phyloP scores from a whole-genome alignment of 371 early-diverging fungal species.

The Mortierella sp. region DNA sequence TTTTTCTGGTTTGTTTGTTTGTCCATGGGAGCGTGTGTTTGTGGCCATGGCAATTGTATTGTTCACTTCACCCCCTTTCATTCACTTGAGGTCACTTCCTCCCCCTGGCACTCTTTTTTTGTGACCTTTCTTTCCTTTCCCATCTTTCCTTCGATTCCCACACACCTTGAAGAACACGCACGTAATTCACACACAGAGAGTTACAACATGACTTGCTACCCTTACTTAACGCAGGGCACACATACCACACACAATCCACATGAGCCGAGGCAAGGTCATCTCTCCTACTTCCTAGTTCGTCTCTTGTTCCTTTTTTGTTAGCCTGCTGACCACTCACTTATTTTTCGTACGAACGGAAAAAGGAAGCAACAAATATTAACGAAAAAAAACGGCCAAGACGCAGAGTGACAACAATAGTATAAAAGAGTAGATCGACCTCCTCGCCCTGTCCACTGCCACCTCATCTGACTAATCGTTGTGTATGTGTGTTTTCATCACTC shows the following conservation, averaged over 20 bases:
- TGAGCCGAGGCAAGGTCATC: not conserved
- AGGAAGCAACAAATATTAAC: no score
- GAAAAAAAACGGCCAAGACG: slow-evolving; percentile 2
- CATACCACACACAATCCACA: slow-evolving; percentile 8
- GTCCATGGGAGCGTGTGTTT: not conserved
- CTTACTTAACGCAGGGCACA: not conserved
- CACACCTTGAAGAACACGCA: not conserved
- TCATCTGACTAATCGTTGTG: slow-evolving; percentile 6
- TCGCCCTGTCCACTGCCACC: not conserved
- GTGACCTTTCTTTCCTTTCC: not conserved
- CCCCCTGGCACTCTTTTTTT: not conserved
- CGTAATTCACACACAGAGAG: not conserved
- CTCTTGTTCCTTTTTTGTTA: not conserved
- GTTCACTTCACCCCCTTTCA: not conserved
- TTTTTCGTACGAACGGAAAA: not conserved
- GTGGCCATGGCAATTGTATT: not conserved
- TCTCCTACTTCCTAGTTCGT: not conserved
- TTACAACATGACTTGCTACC: not conserved
- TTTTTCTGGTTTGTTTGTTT: not conserved
- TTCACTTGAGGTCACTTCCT: not conserved
- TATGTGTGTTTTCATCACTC: not conserved
- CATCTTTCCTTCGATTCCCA: not conserved
- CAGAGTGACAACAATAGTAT: not conserved
- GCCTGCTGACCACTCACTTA: not conserved
- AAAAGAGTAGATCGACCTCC: not conserved